Base-by-base conservation (phyloP, 1,284 basidiomycete species). In the Boletellus deceptivus region DNA sequence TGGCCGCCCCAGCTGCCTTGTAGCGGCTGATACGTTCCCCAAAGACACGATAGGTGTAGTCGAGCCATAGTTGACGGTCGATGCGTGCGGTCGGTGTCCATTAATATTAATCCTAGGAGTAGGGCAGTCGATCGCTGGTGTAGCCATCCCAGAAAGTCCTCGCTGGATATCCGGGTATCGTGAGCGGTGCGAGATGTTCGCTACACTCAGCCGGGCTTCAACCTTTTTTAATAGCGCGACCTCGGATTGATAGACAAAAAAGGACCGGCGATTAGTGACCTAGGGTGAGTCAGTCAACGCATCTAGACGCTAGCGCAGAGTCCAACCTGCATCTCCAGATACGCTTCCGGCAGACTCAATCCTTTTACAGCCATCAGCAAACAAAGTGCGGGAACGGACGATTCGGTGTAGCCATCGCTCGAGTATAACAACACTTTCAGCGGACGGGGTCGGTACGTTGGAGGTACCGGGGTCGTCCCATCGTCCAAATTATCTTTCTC, bases 241-340 rank as follows among this genome's bases (percentile, higher is more conserved):
- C 69, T 98, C 95, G 37, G 75, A 75, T 43, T 86, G 84, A 69
- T 97, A 98, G 45, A 98, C 91, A 61, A 97, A 98, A 75, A 99
- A 99, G 66, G 76, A 89, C 56, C 83, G 64, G 73, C 82, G 73
- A 77, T 89, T 79, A 74, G 78, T 78, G 68, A 87, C 77, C 63
- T 81, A 25, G 2, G 14, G 9, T 40, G 29, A 44, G 29, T 52
- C 22, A 53, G 46, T 43, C 35, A 31, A 46, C 29, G 20, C 33
- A 22, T 25, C 11, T 33, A 9, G 17, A 13, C 20, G 49, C n/a
- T 3, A 16, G 27, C 13, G 14, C 9, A 20, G n/a, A 46, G 36
- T 48, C 57, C 17, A 4, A 65, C 64, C 70, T 88, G 93, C 58
- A 96, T 77, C 64, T 90, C 84, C 42, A 95, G 74, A 72, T 95